Evolutionary conservation across 768 basidiomycete genomes (phyloP).

Genomic region (Lactarius trivialis): DNA sequence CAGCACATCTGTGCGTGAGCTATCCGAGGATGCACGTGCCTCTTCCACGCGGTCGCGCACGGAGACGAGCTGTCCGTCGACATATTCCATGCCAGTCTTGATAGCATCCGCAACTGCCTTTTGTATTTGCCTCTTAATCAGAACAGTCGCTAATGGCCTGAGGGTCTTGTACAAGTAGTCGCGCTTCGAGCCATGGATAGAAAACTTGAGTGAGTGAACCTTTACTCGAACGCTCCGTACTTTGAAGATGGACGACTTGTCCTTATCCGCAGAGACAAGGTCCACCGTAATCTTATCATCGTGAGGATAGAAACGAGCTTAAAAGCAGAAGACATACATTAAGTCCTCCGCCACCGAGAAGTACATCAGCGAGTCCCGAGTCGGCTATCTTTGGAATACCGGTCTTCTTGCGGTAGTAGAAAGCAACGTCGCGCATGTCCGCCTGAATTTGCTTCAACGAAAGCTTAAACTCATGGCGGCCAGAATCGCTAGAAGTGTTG

Average conservation of each 20-base stretch:
- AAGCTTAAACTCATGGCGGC: constrained; percentile 67
- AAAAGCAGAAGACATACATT: constrained; percentile 36
- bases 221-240: constrained; percentile 70
- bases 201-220: constrained; percentile 83
- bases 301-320: background rate
- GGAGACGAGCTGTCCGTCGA: constrained; percentile 84
- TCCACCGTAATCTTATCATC: constrained; percentile 45
- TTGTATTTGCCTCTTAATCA: constrained; percentile 75
- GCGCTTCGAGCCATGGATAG: constrained; percentile 88
- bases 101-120: constrained; percentile 61
- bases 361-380: constrained; percentile 77
- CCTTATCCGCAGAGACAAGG: constrained; percentile 54
- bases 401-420: constrained; percentile 82
- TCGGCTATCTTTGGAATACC: constrained; percentile 77
- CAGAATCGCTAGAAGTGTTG: constrained; percentile 44
- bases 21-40: constrained; percentile 33
- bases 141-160: constrained; percentile 66
- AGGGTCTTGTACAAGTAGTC: constrained; percentile 83
- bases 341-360: constrained; percentile 80
- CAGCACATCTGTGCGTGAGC: constrained; percentile 44
- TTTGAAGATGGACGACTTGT: constrained; percentile 64
- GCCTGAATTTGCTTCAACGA: constrained; percentile 83
- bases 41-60: constrained; percentile 72
- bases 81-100: constrained; percentile 73
- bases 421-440: constrained; percentile 89